Evolutionary conservation across 495 filamentous ascomycete genomes (phyloP).

Genomic region (Chaetomidium leptoderma): DNA sequence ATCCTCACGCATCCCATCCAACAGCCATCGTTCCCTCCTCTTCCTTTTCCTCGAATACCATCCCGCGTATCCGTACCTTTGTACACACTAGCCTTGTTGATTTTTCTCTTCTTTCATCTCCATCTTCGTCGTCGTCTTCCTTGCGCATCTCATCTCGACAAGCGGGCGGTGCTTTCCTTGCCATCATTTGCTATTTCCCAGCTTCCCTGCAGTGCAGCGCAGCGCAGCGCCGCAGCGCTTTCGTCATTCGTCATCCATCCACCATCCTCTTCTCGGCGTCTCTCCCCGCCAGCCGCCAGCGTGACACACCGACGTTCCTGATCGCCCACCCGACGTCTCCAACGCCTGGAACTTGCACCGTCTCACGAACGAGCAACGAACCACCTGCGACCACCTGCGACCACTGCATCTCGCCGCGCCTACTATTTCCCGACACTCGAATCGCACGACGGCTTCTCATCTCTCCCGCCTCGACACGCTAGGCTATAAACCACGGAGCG

Average conservation of each 20-base stretch:
- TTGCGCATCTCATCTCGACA: conserved; percentile 13
- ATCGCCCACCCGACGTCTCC: conserved; percentile 3
- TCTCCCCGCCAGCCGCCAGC: conserved; percentile 12
- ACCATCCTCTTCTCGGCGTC: not conserved
- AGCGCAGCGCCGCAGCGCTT: no score
- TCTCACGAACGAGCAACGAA: conserved; percentile 2
- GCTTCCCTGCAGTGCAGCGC: no score
- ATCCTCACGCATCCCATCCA: not conserved
- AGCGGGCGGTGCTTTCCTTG: conserved; percentile 14
- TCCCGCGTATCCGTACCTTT: not conserved
- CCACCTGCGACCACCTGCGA: not conserved
- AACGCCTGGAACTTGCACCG: not conserved
- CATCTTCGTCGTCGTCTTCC: not conserved
- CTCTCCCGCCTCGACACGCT: no score
- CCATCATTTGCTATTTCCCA: no score
- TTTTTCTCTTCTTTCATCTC: not conserved
- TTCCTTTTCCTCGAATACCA: not conserved
- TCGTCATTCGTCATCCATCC: conserved; percentile 8
- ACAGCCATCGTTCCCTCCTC: not conserved
- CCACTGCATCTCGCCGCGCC: not conserved
- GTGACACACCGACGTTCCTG: not conserved
- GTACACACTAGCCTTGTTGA: not conserved
- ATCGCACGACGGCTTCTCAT: not conserved
- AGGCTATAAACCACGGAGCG: not conserved
- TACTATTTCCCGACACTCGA: not conserved